These are phyloP conservation scores for Neospora caninum DNA, from an alignment of 169 alveolate genomes.

Conservation along the genomic window DNA sequence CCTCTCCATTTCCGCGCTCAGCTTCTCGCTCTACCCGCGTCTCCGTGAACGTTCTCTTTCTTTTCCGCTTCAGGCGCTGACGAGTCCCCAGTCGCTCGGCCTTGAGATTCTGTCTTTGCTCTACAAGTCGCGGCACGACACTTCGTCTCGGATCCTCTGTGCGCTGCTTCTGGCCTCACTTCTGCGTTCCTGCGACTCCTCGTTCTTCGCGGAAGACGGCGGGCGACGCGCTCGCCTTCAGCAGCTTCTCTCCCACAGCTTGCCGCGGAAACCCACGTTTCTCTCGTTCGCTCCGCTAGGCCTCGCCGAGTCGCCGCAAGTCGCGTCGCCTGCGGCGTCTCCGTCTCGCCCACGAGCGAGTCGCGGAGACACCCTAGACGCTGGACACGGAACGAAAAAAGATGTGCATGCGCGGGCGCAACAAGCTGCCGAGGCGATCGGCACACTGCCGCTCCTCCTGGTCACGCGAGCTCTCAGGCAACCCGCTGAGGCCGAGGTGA, in stretches of 20 bases:
- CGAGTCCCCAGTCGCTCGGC: background rate
- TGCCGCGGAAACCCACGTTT: background rate
- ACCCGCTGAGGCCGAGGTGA: background rate
- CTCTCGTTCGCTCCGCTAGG: background rate
- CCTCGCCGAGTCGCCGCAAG: too few relatives aligned
- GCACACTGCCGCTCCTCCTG: background rate
- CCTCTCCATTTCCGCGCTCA: too few relatives aligned
- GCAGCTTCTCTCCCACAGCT: background rate
- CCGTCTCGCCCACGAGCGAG: too few relatives aligned
- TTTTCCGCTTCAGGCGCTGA: background rate
- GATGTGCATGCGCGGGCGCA: background rate
- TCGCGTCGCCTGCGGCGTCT: too few relatives aligned
- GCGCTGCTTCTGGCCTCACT: background rate
- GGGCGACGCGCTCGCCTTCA: background rate
- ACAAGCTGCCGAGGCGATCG: slow-evolving; percentile 7
- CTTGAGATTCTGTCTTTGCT: slow-evolving; percentile 1
- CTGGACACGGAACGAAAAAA: background rate
- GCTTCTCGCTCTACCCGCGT: background rate
- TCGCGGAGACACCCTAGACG: background rate
- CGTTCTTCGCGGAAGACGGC: background rate
- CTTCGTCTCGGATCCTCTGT: background rate
- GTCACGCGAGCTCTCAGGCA: background rate
- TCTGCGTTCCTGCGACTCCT: background rate
- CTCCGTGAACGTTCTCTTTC: background rate
- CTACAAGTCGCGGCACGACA: background rate